Evolutionary conservation across 495 filamentous ascomycete species (phyloP).

Genomic region (Bacidia rubella): DNA sequence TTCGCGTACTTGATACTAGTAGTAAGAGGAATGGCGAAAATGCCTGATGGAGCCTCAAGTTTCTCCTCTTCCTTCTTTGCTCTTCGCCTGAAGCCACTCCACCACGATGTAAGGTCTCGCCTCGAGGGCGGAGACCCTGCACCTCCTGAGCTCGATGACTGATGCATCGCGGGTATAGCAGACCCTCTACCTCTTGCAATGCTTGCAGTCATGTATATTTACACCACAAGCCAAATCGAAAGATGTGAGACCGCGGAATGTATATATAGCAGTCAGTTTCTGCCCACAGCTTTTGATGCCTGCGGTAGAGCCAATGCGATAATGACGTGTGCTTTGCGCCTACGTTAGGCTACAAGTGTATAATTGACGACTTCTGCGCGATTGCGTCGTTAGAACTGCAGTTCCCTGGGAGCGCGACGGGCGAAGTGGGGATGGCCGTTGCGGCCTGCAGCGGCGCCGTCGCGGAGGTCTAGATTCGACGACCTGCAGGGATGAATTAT

Average conservation of each 20-base stretch:
- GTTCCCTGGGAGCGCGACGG: neutral
- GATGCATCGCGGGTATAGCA: constrained; percentile 25
- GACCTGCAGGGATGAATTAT: neutral
- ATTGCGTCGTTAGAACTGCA: neutral
- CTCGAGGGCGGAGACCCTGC: constrained; percentile 52
- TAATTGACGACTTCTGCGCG: neutral
- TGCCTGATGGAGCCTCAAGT: constrained; percentile 40
- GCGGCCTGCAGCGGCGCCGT: neutral
- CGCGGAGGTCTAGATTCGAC: neutral
- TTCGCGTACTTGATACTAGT: constrained; percentile 97
- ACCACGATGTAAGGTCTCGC: constrained; percentile 79
- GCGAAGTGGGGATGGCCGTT: too few species aligned
- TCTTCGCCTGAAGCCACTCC: constrained; percentile 73
- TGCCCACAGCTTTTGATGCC: neutral
- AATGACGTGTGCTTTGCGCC: neutral
- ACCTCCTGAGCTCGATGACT: constrained; percentile 14
- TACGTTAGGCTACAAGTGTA: neutral
- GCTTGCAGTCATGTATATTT: constrained; percentile 14
- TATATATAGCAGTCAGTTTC: too few species aligned
- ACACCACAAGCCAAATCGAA: neutral
- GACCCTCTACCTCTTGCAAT: constrained; percentile 24
- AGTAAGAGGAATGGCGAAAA: constrained; percentile 90
- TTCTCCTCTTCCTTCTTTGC: constrained; percentile 63
- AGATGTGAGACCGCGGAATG: too few species aligned
- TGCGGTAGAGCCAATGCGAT: neutral